Base-by-base conservation (phyloP, 208 protist species). In the Trypanosoma caninum region DNA sequence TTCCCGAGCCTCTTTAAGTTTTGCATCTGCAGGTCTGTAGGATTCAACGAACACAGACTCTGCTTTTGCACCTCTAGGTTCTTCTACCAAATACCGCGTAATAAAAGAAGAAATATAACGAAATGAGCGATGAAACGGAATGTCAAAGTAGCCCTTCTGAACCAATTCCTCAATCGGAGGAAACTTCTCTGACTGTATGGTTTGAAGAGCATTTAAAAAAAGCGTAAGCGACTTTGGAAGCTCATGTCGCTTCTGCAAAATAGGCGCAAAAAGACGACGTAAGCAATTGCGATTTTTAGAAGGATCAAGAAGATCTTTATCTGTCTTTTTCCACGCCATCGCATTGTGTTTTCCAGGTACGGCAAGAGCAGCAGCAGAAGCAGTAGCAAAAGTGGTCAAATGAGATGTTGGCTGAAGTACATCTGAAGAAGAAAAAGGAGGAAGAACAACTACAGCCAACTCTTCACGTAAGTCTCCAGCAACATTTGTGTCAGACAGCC, bases 51-150 rank as follows among this genome's bases (percentile, higher is more conserved):
- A 73, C 11, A 23, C 47, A 2, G 2, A 5, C 14, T 67, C 67
- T 10, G 3, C 16, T 0, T 33, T 30, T 30, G 38, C 37, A 34
- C 41, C 53, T n/a, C 28, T 50, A 1, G 59, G 41, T n/a, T 54
- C 48, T 42, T 58, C 23, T 40, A 52, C 23, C 3, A 78, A 47
- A 47, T 81, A 78, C 9, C 64, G 62, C 33, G 52, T 58, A 23
- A 91, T 57, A 13, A 70, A 80, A 6, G 52, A 59, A 20, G 75
- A 64, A 30, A 83, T 85, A 16, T 45, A 70, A 14, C 69, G 48
- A 59, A 93, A 80, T 13, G 78, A 75, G 5, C 74, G 45, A 63
- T 89, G 72, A 31, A 93, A 55, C 1, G 82, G 82, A 13, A 90
- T 60, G 37, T 72, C 61, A 64, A 88, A 88, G n/a, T 67, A 57